Conservation (phyloP, 2,329 filamentous ascomycete species). For the Claviceps sp. region DNA sequence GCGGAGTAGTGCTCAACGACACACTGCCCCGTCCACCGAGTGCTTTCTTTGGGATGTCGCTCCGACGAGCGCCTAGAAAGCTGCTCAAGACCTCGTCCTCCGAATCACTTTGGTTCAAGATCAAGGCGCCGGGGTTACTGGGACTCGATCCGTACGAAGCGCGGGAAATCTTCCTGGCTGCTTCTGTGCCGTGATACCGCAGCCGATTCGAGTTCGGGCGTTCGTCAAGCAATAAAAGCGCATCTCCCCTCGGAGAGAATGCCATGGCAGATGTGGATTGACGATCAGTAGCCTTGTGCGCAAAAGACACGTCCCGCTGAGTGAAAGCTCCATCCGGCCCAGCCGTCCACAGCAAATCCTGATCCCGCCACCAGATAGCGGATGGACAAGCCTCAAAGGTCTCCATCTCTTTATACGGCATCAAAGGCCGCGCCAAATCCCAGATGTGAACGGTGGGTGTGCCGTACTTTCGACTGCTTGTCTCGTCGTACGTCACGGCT, state of each 20-base stretch:
- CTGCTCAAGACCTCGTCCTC: slow-evolving; percentile 50
- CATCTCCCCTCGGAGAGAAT: slow-evolving; percentile 46
- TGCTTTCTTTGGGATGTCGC: slow-evolving; percentile 26
- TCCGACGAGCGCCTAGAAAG: slow-evolving; percentile 38
- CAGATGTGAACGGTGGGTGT: slow-evolving; percentile 50
- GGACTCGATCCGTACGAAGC: slow-evolving; percentile 36
- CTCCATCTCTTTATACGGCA: slow-evolving; percentile 54
- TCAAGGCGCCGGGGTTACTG: slow-evolving; percentile 35
- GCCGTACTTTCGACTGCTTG: slow-evolving; percentile 37
- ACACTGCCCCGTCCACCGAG: slow-evolving; percentile 29
- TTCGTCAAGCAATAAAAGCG: slow-evolving; percentile 49
- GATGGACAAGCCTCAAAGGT: slow-evolving; percentile 44
- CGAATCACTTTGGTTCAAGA: slow-evolving; percentile 48
- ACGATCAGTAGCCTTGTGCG: slow-evolving; percentile 48
- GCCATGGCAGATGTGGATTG: slow-evolving; percentile 47
- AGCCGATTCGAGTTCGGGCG: slow-evolving; percentile 30
- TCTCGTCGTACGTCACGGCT: slow-evolving; percentile 48
- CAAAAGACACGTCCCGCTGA: slow-evolving; percentile 52
- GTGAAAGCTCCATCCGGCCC: slow-evolving; percentile 48
- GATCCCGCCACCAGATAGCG: slow-evolving; percentile 48
- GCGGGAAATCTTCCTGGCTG: slow-evolving; percentile 21
- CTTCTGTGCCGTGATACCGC: slow-evolving; percentile 24
- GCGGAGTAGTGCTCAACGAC: slow-evolving; percentile 41
- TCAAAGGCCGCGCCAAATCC: slow-evolving; percentile 53
- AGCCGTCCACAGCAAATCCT: slow-evolving; percentile 53